Evolutionary conservation across 768 basidiomycete genomes (phyloP), one percentile per base, ranked within the genome.

Genomic region (Russula dissimulans): DNA sequence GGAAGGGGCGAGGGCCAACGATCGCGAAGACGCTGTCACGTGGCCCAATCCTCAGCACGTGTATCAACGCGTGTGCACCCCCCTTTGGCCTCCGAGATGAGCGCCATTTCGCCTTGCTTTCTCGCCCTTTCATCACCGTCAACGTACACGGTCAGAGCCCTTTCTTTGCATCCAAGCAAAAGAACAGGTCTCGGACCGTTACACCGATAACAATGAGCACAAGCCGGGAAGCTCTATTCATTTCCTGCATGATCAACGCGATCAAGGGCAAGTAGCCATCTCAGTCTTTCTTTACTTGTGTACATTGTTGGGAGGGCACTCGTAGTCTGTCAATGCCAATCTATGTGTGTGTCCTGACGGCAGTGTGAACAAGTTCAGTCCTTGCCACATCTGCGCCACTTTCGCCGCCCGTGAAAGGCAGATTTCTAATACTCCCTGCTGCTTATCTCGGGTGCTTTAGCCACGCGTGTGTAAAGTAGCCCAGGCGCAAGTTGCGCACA

Each of bases 291-390:
- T 52, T 38, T 53, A 18, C 55, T 61, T 61, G 50, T 53, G 14
- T 57, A 57, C 60, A 57, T 61, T 61, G 60, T 61, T 61, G 60
- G 60, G 60, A 61, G 60, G 60, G 50, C 60, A 61, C 42, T 55
- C 44, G 55, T 57, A 32, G 41, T 57, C 43, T 45, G 17, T 45
- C 36, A 60, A 60, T 60, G 42, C 59, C 58, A 55, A 60, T 60
- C 59, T 41, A 36, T 60, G 53, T 43, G 22, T 55, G 39, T 61
- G 60, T 61, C 56, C 60, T 61, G 60, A 61, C 60, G 53, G 53
- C 60, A 61, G 22, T 61, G 60, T 61, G 60, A 52, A 49, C 50
- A 56, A 55, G 50, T 42, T 26, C 32, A 18, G 55, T 5, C 43
- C 12, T 18, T 49, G 53, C 46, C 42, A 11, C 42, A 17, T 36